Evolutionary conservation across 1,284 basidiomycete genomes (phyloP), one percentile per base, ranked within the genome.

Genomic region (Puccinia hordei): DNA sequence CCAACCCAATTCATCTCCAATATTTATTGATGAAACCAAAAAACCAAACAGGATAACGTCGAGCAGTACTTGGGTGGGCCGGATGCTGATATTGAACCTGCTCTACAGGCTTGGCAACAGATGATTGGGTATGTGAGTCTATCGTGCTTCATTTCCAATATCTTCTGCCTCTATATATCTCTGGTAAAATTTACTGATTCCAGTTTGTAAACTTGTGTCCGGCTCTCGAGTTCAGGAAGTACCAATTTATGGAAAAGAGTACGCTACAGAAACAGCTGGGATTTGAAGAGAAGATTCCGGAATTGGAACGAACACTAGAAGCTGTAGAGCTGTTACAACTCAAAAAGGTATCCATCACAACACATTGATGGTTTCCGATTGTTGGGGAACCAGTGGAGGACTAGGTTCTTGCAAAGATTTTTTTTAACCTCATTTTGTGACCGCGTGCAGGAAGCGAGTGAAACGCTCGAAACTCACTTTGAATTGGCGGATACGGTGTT

Each of bases 401-500:
- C n/a, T 68, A 35, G n/a, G 41, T 44, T 63, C 35, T 38, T 63
- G 30, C 15, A 22, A 24, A 61, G 10, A 5, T 24, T 9, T 46
- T n/a, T 46, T 46, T 27, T 13, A 41, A 79, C 17, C 57, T 44
- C 71, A 44, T 46, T 73, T 57, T 82, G 91, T 59, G 53, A 38
- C 41, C 19, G 27, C 19, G 15, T 74, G 66, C 82, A 84, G 82
- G 84, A 85, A 75, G 83, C 83, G 84, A 74, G 84, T 82, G 90
- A 91, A 84, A 89, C 91, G 8, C 85, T 96, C 81, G 91, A 88
- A 82, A 95, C 94, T 0, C 93, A 94, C 0, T 99, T 97, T 83
- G 96, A 99, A 86, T 89, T 99, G 81, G 97, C 95, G 83, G 96
- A 99, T 84, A 98, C 96, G 22, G 88, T 99, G 1, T 98, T 90